Evolutionary conservation across 164 flowering plant genomes (phyloP).

Genomic region (Macadamia integrifolia): DNA sequence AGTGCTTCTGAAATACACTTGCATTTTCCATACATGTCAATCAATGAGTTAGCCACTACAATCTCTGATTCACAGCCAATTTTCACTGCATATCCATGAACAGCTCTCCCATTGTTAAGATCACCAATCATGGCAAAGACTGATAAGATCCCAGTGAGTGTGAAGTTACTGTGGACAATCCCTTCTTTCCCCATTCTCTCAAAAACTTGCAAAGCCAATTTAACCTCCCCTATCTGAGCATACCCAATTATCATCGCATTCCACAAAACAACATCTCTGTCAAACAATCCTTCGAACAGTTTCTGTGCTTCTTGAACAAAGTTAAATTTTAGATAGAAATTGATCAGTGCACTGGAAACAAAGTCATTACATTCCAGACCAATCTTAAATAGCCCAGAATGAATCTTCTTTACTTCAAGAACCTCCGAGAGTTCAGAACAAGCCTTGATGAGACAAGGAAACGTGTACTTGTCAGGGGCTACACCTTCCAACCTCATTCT

Average conservation of each 20-base stretch:
- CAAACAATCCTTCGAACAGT: constrained; percentile 27
- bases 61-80: no score
- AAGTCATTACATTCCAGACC: constrained; percentile 19
- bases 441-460: constrained; percentile 58
- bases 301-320: constrained; percentile 14
- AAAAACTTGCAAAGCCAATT: constrained; percentile 39
- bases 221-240: constrained; percentile 40
- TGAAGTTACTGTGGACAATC: constrained; percentile 37
- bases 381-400: constrained; percentile 29
- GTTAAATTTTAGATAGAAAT: constrained; percentile 24
- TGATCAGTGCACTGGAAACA: constrained; percentile 25
- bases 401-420: constrained; percentile 40
- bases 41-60: no score
- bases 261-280: constrained; percentile 26
- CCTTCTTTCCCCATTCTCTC: constrained; percentile 38
- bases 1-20: constrained; percentile 31
- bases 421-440: constrained; percentile 25
- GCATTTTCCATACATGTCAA: no score
- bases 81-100: constrained; percentile 43
- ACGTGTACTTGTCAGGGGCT: constrained; percentile 55
- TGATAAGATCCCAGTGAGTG: constrained; percentile 54
- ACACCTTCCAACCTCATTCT: constrained; percentile 30
- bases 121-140: constrained; percentile 33
- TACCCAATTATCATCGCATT: constrained; percentile 62
- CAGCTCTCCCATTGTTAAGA: constrained; percentile 33